phyloP scores from a whole-genome alignment of 306 rosid genomes.

The Inga leiocalycina region DNA sequence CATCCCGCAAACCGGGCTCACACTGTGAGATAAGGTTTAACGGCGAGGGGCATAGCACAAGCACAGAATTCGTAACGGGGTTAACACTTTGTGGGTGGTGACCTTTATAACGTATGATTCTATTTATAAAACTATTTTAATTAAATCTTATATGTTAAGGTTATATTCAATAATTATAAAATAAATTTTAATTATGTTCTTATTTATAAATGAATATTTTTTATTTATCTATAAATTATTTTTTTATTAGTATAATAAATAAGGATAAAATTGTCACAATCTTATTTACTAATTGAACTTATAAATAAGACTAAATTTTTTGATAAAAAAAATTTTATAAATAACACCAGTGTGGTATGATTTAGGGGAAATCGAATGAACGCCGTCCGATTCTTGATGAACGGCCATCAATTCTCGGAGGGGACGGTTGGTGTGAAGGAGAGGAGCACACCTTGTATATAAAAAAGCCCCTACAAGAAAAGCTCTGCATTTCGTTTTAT shows the following conservation, averaged over 20 bases:
- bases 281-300: too few species aligned
- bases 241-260: too few species aligned
- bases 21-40: constrained; percentile 33
- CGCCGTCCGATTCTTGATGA: constrained; percentile 51
- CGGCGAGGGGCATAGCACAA: neutral
- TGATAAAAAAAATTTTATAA: too few species aligned
- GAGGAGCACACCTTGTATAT: constrained; percentile 51
- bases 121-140: too few species aligned
- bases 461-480: constrained; percentile 41
- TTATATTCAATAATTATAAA: too few species aligned
- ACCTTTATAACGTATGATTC: neutral
- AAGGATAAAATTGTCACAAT: too few species aligned
- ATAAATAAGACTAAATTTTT: too few species aligned
- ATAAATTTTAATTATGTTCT: too few species aligned
- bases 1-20: constrained; percentile 42
- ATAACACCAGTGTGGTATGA: constrained; percentile 22
- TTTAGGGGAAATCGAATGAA: neutral
- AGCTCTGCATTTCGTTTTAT: constrained; percentile 63
- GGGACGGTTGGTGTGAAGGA: constrained; percentile 53
- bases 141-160: too few species aligned
- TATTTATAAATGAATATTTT: too few species aligned
- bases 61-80: constrained; percentile 42
- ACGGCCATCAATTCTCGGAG: constrained; percentile 41
- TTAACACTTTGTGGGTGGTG: constrained; percentile 39
- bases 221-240: too few species aligned